phyloP scores from a whole-genome alignment of 140 eudicot species.

The Flaveria floridana region DNA sequence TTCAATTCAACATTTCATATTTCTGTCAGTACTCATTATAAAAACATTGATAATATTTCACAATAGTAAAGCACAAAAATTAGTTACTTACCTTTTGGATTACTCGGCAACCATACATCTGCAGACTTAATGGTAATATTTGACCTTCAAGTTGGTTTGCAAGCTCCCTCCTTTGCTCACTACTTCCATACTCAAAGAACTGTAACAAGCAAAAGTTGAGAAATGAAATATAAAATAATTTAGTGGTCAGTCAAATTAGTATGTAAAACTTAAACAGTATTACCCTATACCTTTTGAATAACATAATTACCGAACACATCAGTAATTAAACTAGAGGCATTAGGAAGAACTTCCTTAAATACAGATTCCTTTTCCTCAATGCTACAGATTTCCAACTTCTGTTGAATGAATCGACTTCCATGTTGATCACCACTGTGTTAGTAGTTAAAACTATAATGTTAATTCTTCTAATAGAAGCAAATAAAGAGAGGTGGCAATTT shows the following conservation, averaged over 20 bases:
- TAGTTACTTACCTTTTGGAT: constrained; percentile 72
- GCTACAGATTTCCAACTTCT: constrained; percentile 64
- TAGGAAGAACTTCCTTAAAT: constrained; percentile 70
- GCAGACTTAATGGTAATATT: constrained; percentile 69
- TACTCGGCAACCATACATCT: constrained; percentile 97
- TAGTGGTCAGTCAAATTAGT: constrained; percentile 9
- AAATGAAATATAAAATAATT: not conserved
- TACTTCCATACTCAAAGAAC: constrained; percentile 88
- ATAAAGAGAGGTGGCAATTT: not conserved
- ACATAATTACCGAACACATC: constrained; percentile 94
- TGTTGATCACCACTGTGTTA: constrained; percentile 74
- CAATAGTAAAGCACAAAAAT: not conserved
- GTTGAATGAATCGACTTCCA: constrained; percentile 90
- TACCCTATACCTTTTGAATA: constrained; percentile 68
- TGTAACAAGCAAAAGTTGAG: constrained; percentile 28
- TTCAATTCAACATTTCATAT: too few species aligned
- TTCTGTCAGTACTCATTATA: too few species aligned
- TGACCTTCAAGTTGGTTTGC: constrained; percentile 70
- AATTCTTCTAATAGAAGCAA: constrained; percentile 9
- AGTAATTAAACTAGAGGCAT: constrained; percentile 63
- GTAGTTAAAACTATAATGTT: constrained; percentile 21
- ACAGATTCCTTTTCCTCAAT: constrained; percentile 64
- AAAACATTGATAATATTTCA: too few species aligned
- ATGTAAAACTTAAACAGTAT: constrained; percentile 1
- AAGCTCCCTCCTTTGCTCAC: constrained; percentile 72